Conservation (phyloP, 164 flowering plant genomes). For the Piper longum region DNA sequence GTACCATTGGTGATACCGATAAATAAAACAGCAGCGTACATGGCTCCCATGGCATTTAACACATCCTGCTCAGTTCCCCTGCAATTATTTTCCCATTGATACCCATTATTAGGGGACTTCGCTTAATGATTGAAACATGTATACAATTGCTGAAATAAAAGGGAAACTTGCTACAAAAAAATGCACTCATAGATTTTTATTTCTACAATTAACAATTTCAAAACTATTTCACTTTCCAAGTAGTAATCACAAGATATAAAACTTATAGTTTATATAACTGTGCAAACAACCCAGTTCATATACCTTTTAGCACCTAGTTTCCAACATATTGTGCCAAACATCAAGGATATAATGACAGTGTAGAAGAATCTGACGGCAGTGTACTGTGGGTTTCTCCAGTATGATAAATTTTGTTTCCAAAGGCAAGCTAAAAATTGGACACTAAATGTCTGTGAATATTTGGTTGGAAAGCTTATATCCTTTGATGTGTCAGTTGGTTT, state of each 20-base stretch:
- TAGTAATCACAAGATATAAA: not conserved
- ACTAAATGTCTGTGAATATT: conserved; percentile 41
- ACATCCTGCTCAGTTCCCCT: conserved; percentile 7
- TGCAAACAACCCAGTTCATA: not conserved
- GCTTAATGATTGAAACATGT: too few relatives aligned
- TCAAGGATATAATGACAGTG: conserved; percentile 46
- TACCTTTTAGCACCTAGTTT: conserved; percentile 50
- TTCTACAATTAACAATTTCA: not conserved
- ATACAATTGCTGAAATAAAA: too few relatives aligned
- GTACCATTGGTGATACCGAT: conserved; percentile 57
- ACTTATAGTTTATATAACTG: too few relatives aligned
- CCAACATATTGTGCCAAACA: conserved; percentile 77
- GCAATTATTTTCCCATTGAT: too few relatives aligned
- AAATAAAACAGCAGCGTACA: conserved; percentile 59
- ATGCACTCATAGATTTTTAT: too few relatives aligned
- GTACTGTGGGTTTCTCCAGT: conserved; percentile 88
- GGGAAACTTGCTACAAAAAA: too few relatives aligned
- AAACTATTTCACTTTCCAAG: not conserved
- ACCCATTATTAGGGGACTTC: too few relatives aligned
- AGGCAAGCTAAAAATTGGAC: conserved; percentile 69
- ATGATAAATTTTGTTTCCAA: conserved; percentile 84
- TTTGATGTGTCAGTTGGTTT: conserved; percentile 39
- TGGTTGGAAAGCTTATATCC: conserved; percentile 45
- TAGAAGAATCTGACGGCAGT: conserved; percentile 59
- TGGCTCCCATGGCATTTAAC: conserved; percentile 51